Evolutionary conservation across 1,284 basidiomycete genomes (phyloP).

Genomic region (Rhizoctonia solani): DNA sequence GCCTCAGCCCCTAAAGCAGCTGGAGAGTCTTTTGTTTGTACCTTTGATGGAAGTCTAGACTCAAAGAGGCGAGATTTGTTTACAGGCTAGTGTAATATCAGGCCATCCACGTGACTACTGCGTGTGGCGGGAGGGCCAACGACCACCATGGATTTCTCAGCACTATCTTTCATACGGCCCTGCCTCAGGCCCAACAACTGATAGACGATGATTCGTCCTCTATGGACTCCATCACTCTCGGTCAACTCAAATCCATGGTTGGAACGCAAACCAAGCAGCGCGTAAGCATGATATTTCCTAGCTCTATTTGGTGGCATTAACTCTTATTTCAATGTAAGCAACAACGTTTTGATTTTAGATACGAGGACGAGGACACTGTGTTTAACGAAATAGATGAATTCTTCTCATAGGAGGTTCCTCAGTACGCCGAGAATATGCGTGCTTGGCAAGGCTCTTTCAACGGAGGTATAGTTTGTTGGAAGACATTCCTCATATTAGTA

Average conservation of each 20-base stretch:
- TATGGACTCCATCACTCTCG: constrained; percentile 76
- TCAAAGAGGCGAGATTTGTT: constrained; percentile 17
- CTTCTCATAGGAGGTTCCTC: constrained; percentile 95
- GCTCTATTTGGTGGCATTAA: constrained; percentile 5
- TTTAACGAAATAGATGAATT: constrained; percentile 96
- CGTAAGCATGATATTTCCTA: constrained; percentile 17
- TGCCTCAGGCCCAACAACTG: constrained; percentile 14
- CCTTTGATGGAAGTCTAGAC: too few relatives aligned
- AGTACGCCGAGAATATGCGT: constrained; percentile 84
- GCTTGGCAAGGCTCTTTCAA: constrained; percentile 85
- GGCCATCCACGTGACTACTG: constrained; percentile 13
- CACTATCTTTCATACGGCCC: constrained; percentile 28
- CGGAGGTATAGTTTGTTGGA: constrained; percentile 56
- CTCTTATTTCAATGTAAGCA: constrained; percentile 54
- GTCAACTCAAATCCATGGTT: constrained; percentile 78
- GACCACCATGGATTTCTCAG: constrained; percentile 26
- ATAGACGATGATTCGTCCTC: constrained; percentile 11
- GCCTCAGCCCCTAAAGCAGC: background rate
- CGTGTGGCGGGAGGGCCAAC: background rate
- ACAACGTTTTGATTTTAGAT: constrained; percentile 86
- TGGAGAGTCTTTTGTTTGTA: too few relatives aligned
- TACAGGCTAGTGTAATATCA: background rate
- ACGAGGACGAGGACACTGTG: constrained; percentile 93
- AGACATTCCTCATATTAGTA: background rate
- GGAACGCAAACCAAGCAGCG: constrained; percentile 61